Base-by-base conservation (phyloP, 139 green algal species). In the Ettlia oleoabundans region DNA sequence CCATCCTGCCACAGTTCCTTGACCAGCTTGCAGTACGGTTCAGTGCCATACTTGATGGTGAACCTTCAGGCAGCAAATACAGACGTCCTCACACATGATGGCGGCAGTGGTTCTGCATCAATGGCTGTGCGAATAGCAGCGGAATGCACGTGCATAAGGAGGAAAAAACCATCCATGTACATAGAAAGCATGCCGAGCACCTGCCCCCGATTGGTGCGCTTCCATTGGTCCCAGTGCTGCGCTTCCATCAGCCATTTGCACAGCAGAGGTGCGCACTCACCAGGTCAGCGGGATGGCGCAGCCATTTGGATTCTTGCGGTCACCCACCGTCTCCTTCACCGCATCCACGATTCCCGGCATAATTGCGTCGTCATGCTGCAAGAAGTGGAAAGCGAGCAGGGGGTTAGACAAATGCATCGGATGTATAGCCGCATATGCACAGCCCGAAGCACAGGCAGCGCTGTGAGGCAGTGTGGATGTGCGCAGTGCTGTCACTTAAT, bases 251-350 rank as follows among this genome's bases (percentile, higher is more conserved):
- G n/a, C n/a, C n/a, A n/a, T n/a, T n/a, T n/a, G 62, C 4, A 33
- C 62, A 38, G 62, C 26, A 68, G 2, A 53, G 6, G 35, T 53
- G 47, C 15, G 13, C 47, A 10, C 72, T 26, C 72, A 78, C 72
- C 73, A 80, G 35, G 73, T 80, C 18, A 80, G 73, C 2, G 73
- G 73, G 53, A 80, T 68, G 53, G 73, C 15, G 73, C 73, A 80
- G 53, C 73, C 73, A 35, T 80, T 80, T 35, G 73, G 73, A 53
- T 80, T 80, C 35, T 52, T 67, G 53, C 73, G 73, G 73, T 40
- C n/a, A 35, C 53, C 73, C 26, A 80, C 35, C 0, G 73, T 69
- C 9, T 22, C 26, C 24, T 67, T 80, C 24, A 80, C 53, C 4
- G 73, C 52, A 19, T 67, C 73, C 24, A 80, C 53, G 38, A 80